These are phyloP conservation scores for Flaveria floridana DNA, from an alignment of 140 eudicot genomes.

Conservation along the genomic window DNA sequence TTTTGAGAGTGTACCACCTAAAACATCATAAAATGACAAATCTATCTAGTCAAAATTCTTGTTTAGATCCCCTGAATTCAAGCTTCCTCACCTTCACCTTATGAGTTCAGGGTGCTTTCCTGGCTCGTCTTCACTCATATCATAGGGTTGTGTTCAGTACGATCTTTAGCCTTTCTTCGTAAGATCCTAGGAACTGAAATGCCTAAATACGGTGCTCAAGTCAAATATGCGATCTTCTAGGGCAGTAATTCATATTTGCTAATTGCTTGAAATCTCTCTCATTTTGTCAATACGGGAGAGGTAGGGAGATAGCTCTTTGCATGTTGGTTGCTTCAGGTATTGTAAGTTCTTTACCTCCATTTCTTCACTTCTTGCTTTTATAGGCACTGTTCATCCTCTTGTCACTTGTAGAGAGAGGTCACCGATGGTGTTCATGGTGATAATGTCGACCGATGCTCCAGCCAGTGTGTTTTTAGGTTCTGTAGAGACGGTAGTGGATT, in stretches of 20 bases:
- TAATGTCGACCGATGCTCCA: no score
- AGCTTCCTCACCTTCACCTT: conserved; percentile 25
- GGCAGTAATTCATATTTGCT: conserved; percentile 14
- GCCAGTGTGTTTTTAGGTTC: no score
- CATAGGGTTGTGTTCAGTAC: background rate
- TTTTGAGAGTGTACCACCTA: background rate
- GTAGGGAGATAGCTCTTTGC: conserved; percentile 18
- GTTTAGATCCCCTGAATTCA: conserved; percentile 27
- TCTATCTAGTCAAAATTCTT: conserved; percentile 10
- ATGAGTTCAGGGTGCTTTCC: conserved; percentile 1
- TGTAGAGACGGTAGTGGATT: no score
- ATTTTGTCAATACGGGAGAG: conserved; percentile 1
- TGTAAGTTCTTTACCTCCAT: no score
- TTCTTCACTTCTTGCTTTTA: no score
- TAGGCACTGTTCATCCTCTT: no score
- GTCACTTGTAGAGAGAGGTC: no score
- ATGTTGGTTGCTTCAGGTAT: background rate
- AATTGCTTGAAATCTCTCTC: conserved; percentile 19
- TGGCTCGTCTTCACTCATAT: conserved; percentile 16
- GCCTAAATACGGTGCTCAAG: background rate
- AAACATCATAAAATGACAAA: background rate
- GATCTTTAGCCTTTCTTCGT: background rate
- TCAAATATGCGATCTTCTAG: conserved; percentile 4
- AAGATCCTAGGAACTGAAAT: background rate
- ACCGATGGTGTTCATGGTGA: no score